These are phyloP conservation scores for Tolypocladium pustulatum DNA, from an alignment of 2,329 filamentous ascomycete genomes.

Conservation along the genomic window DNA sequence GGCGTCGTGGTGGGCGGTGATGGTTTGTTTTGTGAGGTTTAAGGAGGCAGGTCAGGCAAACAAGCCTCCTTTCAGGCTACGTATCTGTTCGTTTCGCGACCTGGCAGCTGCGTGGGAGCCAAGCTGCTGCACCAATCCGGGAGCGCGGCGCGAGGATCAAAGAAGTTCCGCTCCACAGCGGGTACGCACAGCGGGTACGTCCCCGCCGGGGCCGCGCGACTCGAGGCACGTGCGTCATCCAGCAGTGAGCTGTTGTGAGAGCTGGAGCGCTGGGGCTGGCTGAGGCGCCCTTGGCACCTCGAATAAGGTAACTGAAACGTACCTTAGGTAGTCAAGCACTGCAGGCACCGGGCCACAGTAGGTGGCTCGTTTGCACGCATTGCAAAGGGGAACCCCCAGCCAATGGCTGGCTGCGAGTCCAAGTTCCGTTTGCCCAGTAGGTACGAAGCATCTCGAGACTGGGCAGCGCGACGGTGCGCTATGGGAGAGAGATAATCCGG, in stretches of 20 bases:
- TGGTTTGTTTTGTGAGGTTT: conserved; percentile 8
- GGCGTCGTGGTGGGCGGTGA: conserved; percentile 11
- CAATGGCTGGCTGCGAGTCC: background rate
- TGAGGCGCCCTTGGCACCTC: too few species aligned
- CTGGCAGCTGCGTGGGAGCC: background rate
- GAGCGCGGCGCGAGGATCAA: conserved; percentile 1
- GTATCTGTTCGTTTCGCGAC: conserved; percentile 15
- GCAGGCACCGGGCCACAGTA: background rate
- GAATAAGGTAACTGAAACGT: too few species aligned
- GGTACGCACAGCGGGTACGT: background rate
- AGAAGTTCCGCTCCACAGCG: conserved; percentile 2
- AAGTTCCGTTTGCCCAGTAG: background rate
- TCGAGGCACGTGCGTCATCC: background rate
- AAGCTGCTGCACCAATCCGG: conserved; percentile 3
- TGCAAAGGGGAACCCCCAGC: background rate
- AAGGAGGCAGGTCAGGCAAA: conserved; percentile 6
- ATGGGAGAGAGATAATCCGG: background rate
- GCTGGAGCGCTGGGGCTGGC: background rate
- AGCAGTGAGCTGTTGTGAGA: background rate
- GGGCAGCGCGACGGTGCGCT: too few species aligned
- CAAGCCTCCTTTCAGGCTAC: conserved; percentile 20
- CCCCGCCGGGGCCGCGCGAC: background rate
- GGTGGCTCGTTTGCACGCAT: background rate
- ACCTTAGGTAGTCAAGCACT: too few species aligned
- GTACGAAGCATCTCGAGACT: background rate